Conservation (phyloP, 208 protist species). For the Histomonas meleagridis region DNA sequence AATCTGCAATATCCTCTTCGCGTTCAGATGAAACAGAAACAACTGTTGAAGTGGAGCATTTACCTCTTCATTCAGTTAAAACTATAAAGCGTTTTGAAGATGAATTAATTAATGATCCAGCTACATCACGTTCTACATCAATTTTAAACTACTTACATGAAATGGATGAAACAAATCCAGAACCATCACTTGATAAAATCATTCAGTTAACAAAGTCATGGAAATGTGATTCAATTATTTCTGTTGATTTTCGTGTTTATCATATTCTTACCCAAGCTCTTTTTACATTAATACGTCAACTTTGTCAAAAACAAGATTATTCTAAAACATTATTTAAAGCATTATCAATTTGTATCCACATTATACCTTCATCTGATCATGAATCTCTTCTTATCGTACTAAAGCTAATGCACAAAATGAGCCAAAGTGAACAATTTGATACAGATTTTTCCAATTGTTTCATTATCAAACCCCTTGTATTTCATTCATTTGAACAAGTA, state of each 20-base stretch:
- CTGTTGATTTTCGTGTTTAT: constrained; percentile 25
- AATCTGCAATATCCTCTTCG: neutral
- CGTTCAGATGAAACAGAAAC: neutral
- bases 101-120: neutral
- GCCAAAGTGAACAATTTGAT: neutral
- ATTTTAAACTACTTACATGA: neutral
- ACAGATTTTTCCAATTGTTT: neutral
- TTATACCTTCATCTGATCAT: neutral
- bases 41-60: neutral
- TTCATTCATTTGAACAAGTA: neutral
- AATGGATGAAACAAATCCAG: neutral
- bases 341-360: neutral
- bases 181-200: neutral
- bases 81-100: neutral
- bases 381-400: neutral
- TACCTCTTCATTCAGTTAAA: neutral
- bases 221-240: neutral
- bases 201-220: neutral
- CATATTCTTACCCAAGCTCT: constrained; percentile 14
- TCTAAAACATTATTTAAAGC: neutral
- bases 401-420: constrained; percentile 18
- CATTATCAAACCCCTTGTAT: neutral
- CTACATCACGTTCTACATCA: neutral
- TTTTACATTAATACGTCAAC: neutral
- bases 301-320: neutral